Base-by-base conservation (phyloP, 805 yeast genomes). In the Soucietia sequanensis region DNA sequence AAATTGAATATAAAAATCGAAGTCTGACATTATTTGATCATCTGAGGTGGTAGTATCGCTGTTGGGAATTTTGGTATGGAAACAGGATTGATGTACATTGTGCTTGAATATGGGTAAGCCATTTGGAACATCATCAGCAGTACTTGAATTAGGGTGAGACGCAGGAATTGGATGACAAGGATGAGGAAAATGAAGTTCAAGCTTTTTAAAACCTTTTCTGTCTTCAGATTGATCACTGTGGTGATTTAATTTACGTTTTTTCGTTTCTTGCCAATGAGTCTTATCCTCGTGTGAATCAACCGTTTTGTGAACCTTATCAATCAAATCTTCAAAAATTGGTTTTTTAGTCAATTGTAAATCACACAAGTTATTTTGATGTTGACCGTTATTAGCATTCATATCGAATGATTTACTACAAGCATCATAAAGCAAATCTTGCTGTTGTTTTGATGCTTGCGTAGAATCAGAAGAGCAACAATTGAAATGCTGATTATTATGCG, bases 61-160 rank as follows among this genome's bases (percentile, higher is more conserved):
- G 24, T 58, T 58, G 27, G 48, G 78, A 30, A 51, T 57, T 28
- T 51, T 56, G 18, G 79, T 73, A 52, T 61, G 78, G 54, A 60
- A 74, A 53, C 64, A 70, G 30, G 58, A 71, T 56, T 66, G 70
- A 38, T 67, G 70, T 19, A 61, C 54, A 31, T 57, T 58, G 23
- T 39, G 46, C 23, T 40, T 37, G n/a, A 32, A 32, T 6, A 18
- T 7, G n/a, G 13, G 27, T 16, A 23, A 14, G 10, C 12, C 22
- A 7, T 20, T 21, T 16, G 34, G 8, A 20, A 37, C 31, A 19
- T 34, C 31, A 4, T 23, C 24, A 23, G 32, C n/a, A n/a, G 32
- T 12, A n/a, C 14, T 14, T 12, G 24, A 20, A n/a, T n/a, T n/a
- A n/a, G n/a, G n/a, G n/a, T n/a, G n/a, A 20, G 23, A 21, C 6